phyloP scores from a whole-genome alignment of 2,329 filamentous ascomycete genomes.

The Trichophaea hybrida region DNA sequence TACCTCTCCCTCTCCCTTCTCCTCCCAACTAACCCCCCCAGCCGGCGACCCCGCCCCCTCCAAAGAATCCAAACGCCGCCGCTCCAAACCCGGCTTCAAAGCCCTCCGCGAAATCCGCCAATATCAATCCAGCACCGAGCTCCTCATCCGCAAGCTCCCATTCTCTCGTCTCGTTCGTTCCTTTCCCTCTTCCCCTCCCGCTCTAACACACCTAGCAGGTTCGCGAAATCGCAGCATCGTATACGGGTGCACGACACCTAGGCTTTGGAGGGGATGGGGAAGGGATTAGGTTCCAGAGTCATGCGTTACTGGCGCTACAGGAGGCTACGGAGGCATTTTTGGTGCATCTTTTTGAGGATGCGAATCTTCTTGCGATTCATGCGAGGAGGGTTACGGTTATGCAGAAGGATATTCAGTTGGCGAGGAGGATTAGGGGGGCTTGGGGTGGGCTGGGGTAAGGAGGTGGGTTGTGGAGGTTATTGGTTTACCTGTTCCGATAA shows the following conservation, averaged over 20 bases:
- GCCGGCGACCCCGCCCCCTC: not conserved
- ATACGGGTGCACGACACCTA: slow-evolving; percentile 36
- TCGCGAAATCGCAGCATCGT: slow-evolving; percentile 38
- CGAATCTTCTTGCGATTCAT: slow-evolving; percentile 89
- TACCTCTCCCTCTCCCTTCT: not conserved
- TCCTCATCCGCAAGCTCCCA: slow-evolving; percentile 88
- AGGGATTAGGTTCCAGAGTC: slow-evolving; percentile 86
- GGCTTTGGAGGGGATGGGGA: slow-evolving; percentile 65
- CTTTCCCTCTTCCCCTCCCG: slow-evolving; percentile 82
- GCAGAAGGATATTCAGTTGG: slow-evolving; percentile 94
- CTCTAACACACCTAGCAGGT: slow-evolving; percentile 37
- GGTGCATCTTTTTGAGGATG: slow-evolving; percentile 86
- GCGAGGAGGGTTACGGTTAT: slow-evolving; percentile 93
- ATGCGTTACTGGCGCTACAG: slow-evolving; percentile 71
- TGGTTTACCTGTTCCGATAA: too few species aligned
- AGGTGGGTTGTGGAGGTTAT: slow-evolving; percentile 34
- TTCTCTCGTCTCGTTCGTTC: slow-evolving; percentile 85
- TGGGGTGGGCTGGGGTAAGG: slow-evolving; percentile 52
- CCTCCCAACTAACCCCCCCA: not conserved
- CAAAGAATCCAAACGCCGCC: not conserved
- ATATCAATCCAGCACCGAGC: slow-evolving; percentile 80
- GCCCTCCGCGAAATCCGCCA: slow-evolving; percentile 81
- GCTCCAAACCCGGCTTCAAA: not conserved
- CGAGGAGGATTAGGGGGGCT: slow-evolving; percentile 59
- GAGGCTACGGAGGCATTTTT: slow-evolving; percentile 90